Percentiles rank a stretch among this genome's conserved stretches.
phyloP scores from a whole-genome alignment of 768 basidiomycete genomes.

The Suillus occidentalis region DNA sequence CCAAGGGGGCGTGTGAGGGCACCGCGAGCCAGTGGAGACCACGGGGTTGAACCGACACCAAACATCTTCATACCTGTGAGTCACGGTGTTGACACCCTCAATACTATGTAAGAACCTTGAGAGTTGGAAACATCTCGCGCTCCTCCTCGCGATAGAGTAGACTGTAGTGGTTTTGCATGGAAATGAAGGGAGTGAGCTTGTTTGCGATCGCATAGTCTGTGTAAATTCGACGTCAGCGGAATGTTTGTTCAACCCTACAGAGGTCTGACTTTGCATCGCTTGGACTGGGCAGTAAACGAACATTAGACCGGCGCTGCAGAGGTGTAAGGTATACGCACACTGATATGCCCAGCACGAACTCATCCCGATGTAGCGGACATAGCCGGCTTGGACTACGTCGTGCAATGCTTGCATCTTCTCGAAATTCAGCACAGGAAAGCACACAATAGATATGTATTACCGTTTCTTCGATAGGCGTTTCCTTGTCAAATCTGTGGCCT shows the following conservation, averaged over 20 bases:
- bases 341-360: constrained; percentile 43
- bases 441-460: constrained; percentile 14
- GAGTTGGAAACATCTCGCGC: constrained; percentile 55
- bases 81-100: background rate
- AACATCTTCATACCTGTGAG: constrained; percentile 29
- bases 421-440: background rate
- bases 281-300: constrained; percentile 28
- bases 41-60: constrained; percentile 45
- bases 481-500: constrained; percentile 50
- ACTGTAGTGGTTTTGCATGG: constrained; percentile 64
- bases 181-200: constrained; percentile 53
- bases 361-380: constrained; percentile 48
- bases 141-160: constrained; percentile 63
- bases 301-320: background rate
- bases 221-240: background rate
- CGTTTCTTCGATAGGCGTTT: constrained; percentile 50
- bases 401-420: constrained; percentile 48
- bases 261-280: constrained; percentile 37
- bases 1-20: constrained; percentile 35
- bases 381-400: constrained; percentile 49
- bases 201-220: constrained; percentile 41
- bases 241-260: background rate
- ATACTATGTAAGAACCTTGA: constrained; percentile 26
- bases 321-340: constrained; percentile 22
- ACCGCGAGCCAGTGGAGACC: constrained; percentile 43